These are phyloP conservation scores for Scheffersomyces quercinus DNA, from an alignment of 1,139 yeast genomes.

Conservation along the genomic window DNA sequence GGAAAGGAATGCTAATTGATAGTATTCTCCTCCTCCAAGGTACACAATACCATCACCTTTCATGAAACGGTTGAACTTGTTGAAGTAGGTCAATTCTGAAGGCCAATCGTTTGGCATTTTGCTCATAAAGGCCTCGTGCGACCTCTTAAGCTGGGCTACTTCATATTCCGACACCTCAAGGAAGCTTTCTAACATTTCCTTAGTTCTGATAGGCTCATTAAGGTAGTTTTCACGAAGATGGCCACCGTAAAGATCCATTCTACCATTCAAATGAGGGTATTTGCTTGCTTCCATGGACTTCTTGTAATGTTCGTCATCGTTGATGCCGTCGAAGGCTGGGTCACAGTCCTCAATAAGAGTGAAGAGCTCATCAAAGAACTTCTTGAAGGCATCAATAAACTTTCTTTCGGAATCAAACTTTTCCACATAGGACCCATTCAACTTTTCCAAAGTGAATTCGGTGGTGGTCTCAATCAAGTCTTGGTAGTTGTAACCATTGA, in stretches of 20 bases:
- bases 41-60: slow-evolving; percentile 17
- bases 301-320: slow-evolving; percentile 30
- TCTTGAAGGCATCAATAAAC: slow-evolving; percentile 9
- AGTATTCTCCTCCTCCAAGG: slow-evolving; percentile 19
- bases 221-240: slow-evolving; percentile 34
- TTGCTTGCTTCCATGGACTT: slow-evolving; percentile 18
- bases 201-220: slow-evolving; percentile 30
- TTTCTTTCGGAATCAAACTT: slow-evolving; percentile 3
- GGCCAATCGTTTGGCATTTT: background rate
- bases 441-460: background rate
- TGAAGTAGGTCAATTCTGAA: background rate
- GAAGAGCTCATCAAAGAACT: slow-evolving; percentile 21
- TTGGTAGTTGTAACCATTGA: slow-evolving; percentile 24
- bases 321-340: slow-evolving; percentile 24
- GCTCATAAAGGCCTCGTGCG: slow-evolving; percentile 16
- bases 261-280: slow-evolving; percentile 25
- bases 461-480: background rate
- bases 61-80: slow-evolving; percentile 5
- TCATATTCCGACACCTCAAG: slow-evolving; percentile 24
- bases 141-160: slow-evolving; percentile 16
- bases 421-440: background rate
- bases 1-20: slow-evolving; percentile 19
- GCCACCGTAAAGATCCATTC: slow-evolving; percentile 35
- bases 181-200: slow-evolving; percentile 22
- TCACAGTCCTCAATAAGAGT: slow-evolving; percentile 18